These are phyloP conservation scores for Botryotinia globosa DNA, from an alignment of 2,329 filamentous ascomycete species.

Conservation along the genomic window DNA sequence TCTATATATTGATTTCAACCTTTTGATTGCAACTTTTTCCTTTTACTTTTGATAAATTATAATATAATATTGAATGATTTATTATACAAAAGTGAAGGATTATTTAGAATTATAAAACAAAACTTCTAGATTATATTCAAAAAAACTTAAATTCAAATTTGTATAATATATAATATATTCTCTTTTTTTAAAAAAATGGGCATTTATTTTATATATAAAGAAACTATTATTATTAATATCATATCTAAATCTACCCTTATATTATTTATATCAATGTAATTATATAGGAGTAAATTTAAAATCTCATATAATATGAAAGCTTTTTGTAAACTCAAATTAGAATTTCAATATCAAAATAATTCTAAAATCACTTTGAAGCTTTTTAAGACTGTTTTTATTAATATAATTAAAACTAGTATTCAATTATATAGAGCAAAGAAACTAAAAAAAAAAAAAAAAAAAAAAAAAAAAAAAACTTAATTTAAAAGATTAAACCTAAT, in stretches of 20 bases:
- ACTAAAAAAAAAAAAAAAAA: no score
- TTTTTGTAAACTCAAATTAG: background rate
- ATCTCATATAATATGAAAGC: background rate
- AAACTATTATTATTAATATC: no score
- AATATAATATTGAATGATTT: rapidly evolving
- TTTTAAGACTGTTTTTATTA: background rate
- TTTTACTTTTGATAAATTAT: background rate
- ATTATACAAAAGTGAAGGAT: rapidly evolving
- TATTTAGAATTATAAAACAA: background rate
- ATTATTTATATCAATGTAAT: rapidly evolving
- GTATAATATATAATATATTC: no score
- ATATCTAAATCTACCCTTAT: no score
- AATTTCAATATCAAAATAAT: background rate
- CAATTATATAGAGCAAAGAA: no score
- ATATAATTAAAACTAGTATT: no score
- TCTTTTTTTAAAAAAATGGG: no score
- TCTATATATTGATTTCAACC: background rate
- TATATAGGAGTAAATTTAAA: background rate
- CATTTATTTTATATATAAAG: no score
- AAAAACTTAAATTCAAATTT: no score
- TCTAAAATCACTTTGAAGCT: background rate
- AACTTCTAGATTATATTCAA: background rate
- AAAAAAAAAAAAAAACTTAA: no score
- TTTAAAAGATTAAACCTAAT: no score
- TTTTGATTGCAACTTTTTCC: rapidly evolving